Evolutionary conservation across 208 protist species (phyloP), one percentile per base, ranked within the genome.

Genomic region (Porcisia hertigi): DNA sequence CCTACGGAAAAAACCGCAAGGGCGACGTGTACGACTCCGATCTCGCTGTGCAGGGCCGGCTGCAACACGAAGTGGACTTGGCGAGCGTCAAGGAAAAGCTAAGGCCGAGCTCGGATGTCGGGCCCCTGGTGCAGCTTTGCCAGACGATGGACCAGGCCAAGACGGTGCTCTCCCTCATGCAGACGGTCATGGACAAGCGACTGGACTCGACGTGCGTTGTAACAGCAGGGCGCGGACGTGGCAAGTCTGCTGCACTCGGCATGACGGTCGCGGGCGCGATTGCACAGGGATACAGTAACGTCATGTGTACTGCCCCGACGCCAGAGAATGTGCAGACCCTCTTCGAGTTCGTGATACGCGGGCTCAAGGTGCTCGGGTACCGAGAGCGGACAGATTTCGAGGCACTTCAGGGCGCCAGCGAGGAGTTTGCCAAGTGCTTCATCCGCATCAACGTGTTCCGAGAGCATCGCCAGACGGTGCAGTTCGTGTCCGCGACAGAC

Each of bases 261-360:
- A 89, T 99, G 52, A 89, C 97, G 0, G 97, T 99, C 0, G 98
- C 98, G 0, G 95, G 95, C 6, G 98, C 99, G 0, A 78, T 99
- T 16, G 93, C 92, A 0, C 98, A 99, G 76, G 98, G 98, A 62
- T 99, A 99, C 86, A 99, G 97, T n/a, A 99, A 99, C 81, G 99
- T 99, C 65, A 99, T 99, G 76, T 98, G 99, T 52, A 99, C 98
- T 34, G 97, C 99, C 6, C 99, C 99, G 47, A 96, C 92, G 9
- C 98, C 98, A 8, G 98, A 99, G 74, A 99, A 99, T 84, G 76
- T 99, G 65, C 96, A 98, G 80, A 99, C 99, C 1, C 89, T 99
- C n/a, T 99, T 99, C 82, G 98, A 99, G 85, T 99, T 99, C 80
- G 93, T 99, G 1, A 91, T 99, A 52, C 98, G 97, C 39, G 98